Percentiles rank a stretch among this genome's conserved stretches.
These are phyloP conservation scores for Eucommia ulmoides DNA, from an alignment of 257 asterid genomes.

Conservation along the genomic window DNA sequence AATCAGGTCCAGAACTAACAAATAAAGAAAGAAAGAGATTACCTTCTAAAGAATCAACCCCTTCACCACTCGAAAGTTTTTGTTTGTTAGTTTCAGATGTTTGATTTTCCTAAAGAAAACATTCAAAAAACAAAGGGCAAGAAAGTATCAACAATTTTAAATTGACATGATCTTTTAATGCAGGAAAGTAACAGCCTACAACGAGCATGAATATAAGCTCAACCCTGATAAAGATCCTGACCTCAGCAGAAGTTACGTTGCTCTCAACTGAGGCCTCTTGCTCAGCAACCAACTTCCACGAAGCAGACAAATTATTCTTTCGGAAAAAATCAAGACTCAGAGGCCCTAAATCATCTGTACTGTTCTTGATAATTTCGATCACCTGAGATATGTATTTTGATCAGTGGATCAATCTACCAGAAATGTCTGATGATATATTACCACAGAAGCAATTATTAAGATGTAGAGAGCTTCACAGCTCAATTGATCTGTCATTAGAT, in stretches of 20 bases:
- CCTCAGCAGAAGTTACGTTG: slow-evolving; percentile 37
- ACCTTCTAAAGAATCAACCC: slow-evolving; percentile 37
- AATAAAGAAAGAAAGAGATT: slow-evolving; percentile 14
- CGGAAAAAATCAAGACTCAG: slow-evolving; percentile 52
- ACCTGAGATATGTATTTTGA: slow-evolving; percentile 32
- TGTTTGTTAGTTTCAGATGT: slow-evolving; percentile 24
- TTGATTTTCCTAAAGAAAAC: slow-evolving; percentile 27
- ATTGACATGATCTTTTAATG: slow-evolving; percentile 7
- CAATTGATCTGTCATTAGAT: background rate
- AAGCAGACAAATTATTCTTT: slow-evolving; percentile 57
- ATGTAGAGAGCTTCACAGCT: slow-evolving; percentile 1
- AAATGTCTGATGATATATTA: no score
- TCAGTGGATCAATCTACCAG: slow-evolving; percentile 3
- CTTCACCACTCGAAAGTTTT: slow-evolving; percentile 34
- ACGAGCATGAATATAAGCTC: slow-evolving; percentile 3
- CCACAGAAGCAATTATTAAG: background rate
- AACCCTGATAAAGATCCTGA: slow-evolving; percentile 16
- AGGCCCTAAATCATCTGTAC: slow-evolving; percentile 66
- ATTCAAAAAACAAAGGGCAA: background rate
- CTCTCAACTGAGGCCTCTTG: slow-evolving; percentile 20
- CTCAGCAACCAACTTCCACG: slow-evolving; percentile 59
- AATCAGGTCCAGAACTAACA: slow-evolving; percentile 3
- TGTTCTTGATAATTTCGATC: slow-evolving; percentile 54
- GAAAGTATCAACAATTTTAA: slow-evolving; percentile 16
- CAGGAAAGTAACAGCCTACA: slow-evolving; percentile 6